Evolutionary conservation across 2,329 filamentous ascomycete genomes (phyloP).

Genomic region (Ceratocystis papillata): DNA sequence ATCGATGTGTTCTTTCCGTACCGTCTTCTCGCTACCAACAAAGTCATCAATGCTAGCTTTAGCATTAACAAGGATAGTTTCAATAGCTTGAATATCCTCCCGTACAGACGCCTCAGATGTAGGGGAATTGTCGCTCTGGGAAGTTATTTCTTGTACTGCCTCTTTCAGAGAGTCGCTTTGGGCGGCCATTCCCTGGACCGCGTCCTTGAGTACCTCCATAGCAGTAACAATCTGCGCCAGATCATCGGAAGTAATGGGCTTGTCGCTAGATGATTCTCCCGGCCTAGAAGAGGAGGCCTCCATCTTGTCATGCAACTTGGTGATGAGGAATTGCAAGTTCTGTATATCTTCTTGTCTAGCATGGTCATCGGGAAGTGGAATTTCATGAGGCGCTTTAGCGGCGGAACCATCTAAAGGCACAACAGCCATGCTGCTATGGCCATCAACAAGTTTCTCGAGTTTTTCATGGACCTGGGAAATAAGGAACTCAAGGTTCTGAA

Average conservation of each 20-base stretch:
- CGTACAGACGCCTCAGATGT: conserved; percentile 36
- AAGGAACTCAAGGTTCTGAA: conserved; percentile 23
- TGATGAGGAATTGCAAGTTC: conserved; percentile 72
- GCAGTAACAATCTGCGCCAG: conserved; percentile 45
- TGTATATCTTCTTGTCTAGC: conserved; percentile 66
- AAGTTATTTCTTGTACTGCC: conserved; percentile 38
- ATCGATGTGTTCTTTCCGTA: conserved; percentile 55
- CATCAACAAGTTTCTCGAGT: conserved; percentile 21
- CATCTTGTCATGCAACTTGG: conserved; percentile 72
- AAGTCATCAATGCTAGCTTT: conserved; percentile 77
- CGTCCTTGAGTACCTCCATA: conserved; percentile 39
- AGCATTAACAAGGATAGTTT: conserved; percentile 79
- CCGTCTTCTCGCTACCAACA: conserved; percentile 59
- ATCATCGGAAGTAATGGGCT: conserved; percentile 42
- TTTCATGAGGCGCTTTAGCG: conserved; percentile 1
- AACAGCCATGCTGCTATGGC: conserved; percentile 7
- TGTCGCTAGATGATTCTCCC: conserved; percentile 28
- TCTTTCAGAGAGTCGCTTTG: conserved; percentile 38
- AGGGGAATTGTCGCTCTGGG: conserved; percentile 25
- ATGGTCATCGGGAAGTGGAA: conserved; percentile 34
- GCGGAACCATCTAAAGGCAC: neutral
- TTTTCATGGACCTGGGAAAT: conserved; percentile 21
- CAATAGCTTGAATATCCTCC: conserved; percentile 78
- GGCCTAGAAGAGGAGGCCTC: conserved; percentile 37
- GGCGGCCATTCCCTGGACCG: conserved; percentile 37